These are phyloP conservation scores for Alternaria sp. DNA, from an alignment of 2,329 filamentous ascomycete species.

Conservation along the genomic window DNA sequence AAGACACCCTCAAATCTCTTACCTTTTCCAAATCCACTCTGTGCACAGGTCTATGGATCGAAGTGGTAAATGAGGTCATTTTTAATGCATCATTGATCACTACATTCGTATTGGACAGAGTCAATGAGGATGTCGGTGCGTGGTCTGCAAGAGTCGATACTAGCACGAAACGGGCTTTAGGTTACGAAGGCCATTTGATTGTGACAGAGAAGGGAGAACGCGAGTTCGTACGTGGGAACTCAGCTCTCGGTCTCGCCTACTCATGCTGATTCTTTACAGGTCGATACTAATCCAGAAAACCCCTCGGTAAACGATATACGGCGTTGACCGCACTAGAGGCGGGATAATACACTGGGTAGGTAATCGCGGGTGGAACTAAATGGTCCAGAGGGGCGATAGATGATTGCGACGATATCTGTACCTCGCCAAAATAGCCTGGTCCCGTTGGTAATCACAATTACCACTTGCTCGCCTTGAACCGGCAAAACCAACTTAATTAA, in stretches of 20 bases:
- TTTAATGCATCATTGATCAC: slow-evolving; percentile 26
- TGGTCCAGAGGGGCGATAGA: background rate
- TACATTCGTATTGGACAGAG: slow-evolving; percentile 30
- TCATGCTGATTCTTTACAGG: slow-evolving; percentile 9
- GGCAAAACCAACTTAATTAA: background rate
- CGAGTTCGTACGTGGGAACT: slow-evolving; percentile 22
- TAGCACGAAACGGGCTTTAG: slow-evolving; percentile 6
- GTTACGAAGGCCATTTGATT: slow-evolving; percentile 25
- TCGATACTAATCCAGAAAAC: slow-evolving; percentile 10
- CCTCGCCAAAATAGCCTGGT: background rate
- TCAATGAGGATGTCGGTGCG: slow-evolving; percentile 28
- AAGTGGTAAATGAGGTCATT: slow-evolving; percentile 40
- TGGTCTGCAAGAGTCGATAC: background rate
- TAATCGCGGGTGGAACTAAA: background rate
- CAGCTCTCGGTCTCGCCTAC: background rate
- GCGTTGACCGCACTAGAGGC: background rate
- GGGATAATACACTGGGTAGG: background rate
- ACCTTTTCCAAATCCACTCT: slow-evolving; percentile 29
- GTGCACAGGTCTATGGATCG: slow-evolving; percentile 33
- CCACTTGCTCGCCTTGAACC: background rate
- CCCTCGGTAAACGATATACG: slow-evolving; percentile 14
- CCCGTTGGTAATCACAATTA: background rate
- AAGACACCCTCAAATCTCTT: slow-evolving; percentile 27
- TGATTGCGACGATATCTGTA: background rate
- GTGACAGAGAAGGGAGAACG: slow-evolving; percentile 19